These are phyloP conservation scores for Macroventuria anomochaeta DNA, from an alignment of 2,329 filamentous ascomycete genomes.

Conservation along the genomic window DNA sequence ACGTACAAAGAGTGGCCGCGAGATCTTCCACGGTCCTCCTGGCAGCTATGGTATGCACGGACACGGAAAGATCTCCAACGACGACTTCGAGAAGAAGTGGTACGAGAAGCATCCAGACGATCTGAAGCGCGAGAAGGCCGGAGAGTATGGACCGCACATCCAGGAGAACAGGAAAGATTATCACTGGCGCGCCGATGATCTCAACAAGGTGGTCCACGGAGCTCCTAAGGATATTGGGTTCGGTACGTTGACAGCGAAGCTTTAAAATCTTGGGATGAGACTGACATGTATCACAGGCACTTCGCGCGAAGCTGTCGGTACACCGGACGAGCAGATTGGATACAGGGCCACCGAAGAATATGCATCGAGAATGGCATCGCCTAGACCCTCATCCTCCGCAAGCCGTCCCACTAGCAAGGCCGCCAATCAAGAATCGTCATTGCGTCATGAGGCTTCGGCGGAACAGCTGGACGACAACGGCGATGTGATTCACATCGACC, in stretches of 20 bases:
- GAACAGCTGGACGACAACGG: conserved; percentile 60
- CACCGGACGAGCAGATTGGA: conserved; percentile 88
- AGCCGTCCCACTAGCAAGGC: conserved; percentile 55
- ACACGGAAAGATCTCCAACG: conserved; percentile 75
- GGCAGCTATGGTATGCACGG: conserved; percentile 94
- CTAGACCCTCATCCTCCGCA: conserved; percentile 60
- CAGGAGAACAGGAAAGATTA: conserved; percentile 72
- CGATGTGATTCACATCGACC: conserved; percentile 78
- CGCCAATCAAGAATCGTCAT: conserved; percentile 57
- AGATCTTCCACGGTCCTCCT: conserved; percentile 73
- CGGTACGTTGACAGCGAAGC: conserved; percentile 52
- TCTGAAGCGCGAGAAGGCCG: conserved; percentile 74
- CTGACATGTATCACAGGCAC: conserved; percentile 64
- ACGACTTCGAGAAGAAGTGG: conserved; percentile 90
- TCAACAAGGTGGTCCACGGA: conserved; percentile 88
- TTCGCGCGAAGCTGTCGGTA: conserved; percentile 68
- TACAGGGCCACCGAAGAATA: conserved; percentile 89
- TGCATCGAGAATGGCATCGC: conserved; percentile 75
- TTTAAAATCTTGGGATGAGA: conserved; percentile 50
- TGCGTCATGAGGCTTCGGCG: conserved; percentile 57
- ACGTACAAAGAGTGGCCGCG: conserved; percentile 75
- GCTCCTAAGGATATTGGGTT: conserved; percentile 58
- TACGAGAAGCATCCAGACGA: conserved; percentile 90
- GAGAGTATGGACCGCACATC: conserved; percentile 65
- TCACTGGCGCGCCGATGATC: conserved; percentile 84